Percentiles rank a stretch among this genome's conserved stretches.
These are phyloP conservation scores for Neurospora sp. DNA, from an alignment of 495 filamentous ascomycete genomes.

Conservation along the genomic window DNA sequence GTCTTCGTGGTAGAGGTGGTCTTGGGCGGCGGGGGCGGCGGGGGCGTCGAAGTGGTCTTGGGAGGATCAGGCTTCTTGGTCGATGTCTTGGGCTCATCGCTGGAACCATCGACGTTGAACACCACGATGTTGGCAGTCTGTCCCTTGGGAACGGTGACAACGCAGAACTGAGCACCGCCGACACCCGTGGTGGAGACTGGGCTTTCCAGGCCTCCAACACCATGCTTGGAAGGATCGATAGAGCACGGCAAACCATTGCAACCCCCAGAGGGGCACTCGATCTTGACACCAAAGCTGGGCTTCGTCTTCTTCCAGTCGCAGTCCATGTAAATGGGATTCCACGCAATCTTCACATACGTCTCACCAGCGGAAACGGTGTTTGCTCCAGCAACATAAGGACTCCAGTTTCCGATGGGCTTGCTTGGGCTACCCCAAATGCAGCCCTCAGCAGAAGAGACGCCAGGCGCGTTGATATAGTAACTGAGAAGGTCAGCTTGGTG, in stretches of 20 bases:
- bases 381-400: slow-evolving; percentile 67
- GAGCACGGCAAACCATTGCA: slow-evolving; percentile 69
- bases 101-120: slow-evolving; percentile 32
- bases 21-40: not conserved
- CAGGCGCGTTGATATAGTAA: slow-evolving; percentile 73
- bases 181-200: slow-evolving; percentile 49
- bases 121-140: slow-evolving; percentile 59
- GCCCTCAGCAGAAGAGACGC: slow-evolving; percentile 45
- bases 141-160: slow-evolving; percentile 66
- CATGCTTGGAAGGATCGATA: slow-evolving; percentile 55
- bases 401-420: slow-evolving; percentile 69
- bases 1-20: slow-evolving; percentile 8
- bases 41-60: slow-evolving; percentile 4
- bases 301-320: slow-evolving; percentile 43
- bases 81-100: slow-evolving; percentile 2
- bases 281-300: slow-evolving; percentile 59
- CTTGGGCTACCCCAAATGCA: slow-evolving; percentile 62
- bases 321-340: slow-evolving; percentile 68
- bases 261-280: slow-evolving; percentile 54
- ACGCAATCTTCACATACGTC: slow-evolving; percentile 68
- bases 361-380: slow-evolving; percentile 55
- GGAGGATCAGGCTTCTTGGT: slow-evolving; percentile 1
- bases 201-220: slow-evolving; percentile 45
- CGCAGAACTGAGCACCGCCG: slow-evolving; percentile 65
- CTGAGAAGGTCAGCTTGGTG: slow-evolving; percentile 27